Percentiles rank a stretch among this genome's conserved stretches.
phyloP scores from a whole-genome alignment of 2,329 filamentous ascomycete species.

The Diaporthe citrichinensis region DNA sequence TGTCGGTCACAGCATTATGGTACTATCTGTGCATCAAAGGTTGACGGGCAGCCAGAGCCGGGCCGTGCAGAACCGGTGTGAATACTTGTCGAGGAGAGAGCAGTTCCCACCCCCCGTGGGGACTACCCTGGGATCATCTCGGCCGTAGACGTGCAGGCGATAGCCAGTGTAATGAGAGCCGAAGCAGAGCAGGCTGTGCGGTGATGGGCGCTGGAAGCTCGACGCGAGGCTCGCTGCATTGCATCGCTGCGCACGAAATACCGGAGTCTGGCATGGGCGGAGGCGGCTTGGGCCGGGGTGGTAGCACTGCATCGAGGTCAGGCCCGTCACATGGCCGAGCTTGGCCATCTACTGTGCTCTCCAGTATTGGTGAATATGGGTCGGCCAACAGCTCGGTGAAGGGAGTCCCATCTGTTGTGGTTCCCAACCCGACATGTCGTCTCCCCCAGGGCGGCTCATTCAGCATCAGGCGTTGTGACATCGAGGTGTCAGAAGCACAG shows the following conservation, averaged over 20 bases:
- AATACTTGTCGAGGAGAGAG: background rate
- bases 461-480: slow-evolving; percentile 21
- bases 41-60: background rate
- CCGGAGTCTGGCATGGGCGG: background rate
- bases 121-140: background rate
- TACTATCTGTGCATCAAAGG: background rate
- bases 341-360: background rate
- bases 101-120: background rate
- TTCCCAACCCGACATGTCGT: background rate
- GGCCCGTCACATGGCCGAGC: slow-evolving; percentile 27
- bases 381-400: background rate
- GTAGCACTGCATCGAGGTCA: slow-evolving; percentile 21
- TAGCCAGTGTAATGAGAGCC: background rate
- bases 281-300: slow-evolving; percentile 5
- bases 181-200: background rate
- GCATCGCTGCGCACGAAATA: background rate
- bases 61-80: background rate
- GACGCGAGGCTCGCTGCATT: slow-evolving; percentile 17
- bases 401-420: slow-evolving; percentile 2
- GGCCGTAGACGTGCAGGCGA: background rate
- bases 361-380: background rate
- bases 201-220: background rate
- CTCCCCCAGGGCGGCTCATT: background rate
- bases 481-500: slow-evolving; percentile 12
- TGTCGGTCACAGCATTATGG: background rate